Evolutionary conservation across 1,139 yeast species (phyloP).

Genomic region (Saccharomyces pastorianus): DNA sequence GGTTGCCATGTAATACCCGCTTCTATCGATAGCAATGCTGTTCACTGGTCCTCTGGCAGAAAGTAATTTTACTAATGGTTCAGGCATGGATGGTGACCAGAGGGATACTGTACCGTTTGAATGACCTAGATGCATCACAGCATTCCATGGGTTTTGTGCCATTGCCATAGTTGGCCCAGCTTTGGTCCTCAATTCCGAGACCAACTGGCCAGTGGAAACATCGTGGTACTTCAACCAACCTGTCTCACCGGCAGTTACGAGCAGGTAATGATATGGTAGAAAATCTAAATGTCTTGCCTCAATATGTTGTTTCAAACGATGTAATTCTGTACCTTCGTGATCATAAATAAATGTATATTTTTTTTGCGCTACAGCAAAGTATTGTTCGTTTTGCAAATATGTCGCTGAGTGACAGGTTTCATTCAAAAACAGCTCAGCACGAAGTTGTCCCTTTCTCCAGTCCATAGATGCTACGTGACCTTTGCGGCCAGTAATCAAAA

Average conservation of each 20-base stretch:
- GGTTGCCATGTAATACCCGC: conserved; percentile 90
- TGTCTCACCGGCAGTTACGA: conserved; percentile 81
- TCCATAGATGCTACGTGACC: conserved; percentile 96
- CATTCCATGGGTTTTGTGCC: conserved; percentile 93
- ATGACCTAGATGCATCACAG: conserved; percentile 89
- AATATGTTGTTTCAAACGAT: conserved; percentile 80
- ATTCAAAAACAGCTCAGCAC: conserved; percentile 73
- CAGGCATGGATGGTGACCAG: conserved; percentile 87
- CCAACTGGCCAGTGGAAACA: conserved; percentile 83
- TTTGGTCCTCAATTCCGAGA: conserved; percentile 77
- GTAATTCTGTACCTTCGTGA: conserved; percentile 83
- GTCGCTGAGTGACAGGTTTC: conserved; percentile 90
- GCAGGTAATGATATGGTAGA: conserved; percentile 82
- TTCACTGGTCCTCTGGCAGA: conserved; percentile 82
- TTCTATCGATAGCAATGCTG: conserved; percentile 79
- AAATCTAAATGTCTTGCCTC: conserved; percentile 80
- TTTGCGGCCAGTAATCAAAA: conserved; percentile 77
- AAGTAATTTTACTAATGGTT: conserved; percentile 78
- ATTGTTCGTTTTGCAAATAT: conserved; percentile 85
- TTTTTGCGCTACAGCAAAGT: conserved; percentile 94
- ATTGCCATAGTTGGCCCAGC: conserved; percentile 83
- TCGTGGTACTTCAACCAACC: conserved; percentile 90
- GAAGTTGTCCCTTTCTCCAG: conserved; percentile 82
- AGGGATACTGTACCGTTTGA: conserved; percentile 85
- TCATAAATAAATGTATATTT: conserved; percentile 91